phyloP scores from a whole-genome alignment of 192 early-diverging fungal species.

The Cetraspora pellucida region DNA sequence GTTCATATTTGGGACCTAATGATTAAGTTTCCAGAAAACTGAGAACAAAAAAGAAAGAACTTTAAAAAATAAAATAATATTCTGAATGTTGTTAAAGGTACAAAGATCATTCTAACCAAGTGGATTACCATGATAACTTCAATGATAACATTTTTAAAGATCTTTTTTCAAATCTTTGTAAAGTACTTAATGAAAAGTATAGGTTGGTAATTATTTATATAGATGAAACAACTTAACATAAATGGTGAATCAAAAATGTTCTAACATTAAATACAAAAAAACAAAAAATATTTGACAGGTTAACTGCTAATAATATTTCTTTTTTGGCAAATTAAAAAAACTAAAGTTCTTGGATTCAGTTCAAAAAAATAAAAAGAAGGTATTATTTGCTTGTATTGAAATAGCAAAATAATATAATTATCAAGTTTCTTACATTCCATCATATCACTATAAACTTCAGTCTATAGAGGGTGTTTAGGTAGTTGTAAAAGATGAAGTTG shows the following conservation, averaged over 20 bases:
- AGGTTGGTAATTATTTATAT: too few relatives aligned
- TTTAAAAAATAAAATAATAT: neutral
- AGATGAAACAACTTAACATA: neutral
- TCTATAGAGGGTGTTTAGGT: constrained; percentile 4
- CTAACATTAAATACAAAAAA: neutral
- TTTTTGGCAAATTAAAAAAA: too few relatives aligned
- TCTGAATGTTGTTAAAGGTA: too few relatives aligned
- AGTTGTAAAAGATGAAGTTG: constrained; percentile 10
- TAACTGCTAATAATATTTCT: too few relatives aligned
- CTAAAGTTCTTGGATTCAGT: neutral
- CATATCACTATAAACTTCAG: constrained; percentile 10
- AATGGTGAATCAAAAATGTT: neutral
- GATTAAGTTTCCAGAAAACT: neutral
- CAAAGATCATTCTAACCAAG: too few relatives aligned
- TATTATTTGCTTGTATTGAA: neutral
- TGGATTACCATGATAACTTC: too few relatives aligned
- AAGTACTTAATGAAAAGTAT: too few relatives aligned
- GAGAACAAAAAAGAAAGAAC: neutral
- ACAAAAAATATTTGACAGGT: too few relatives aligned
- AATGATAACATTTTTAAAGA: neutral
- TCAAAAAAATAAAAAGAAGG: constrained; percentile 2
- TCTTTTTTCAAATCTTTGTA: neutral
- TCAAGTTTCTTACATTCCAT: neutral
- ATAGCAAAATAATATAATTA: constrained; percentile 13
- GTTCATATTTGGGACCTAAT: neutral